A percentile compares a stretch with the other conserved stretches of the same genome.
These are phyloP conservation scores for Trichoderma pleuroti DNA, from an alignment of 2,329 filamentous ascomycete species.

Conservation along the genomic window DNA sequence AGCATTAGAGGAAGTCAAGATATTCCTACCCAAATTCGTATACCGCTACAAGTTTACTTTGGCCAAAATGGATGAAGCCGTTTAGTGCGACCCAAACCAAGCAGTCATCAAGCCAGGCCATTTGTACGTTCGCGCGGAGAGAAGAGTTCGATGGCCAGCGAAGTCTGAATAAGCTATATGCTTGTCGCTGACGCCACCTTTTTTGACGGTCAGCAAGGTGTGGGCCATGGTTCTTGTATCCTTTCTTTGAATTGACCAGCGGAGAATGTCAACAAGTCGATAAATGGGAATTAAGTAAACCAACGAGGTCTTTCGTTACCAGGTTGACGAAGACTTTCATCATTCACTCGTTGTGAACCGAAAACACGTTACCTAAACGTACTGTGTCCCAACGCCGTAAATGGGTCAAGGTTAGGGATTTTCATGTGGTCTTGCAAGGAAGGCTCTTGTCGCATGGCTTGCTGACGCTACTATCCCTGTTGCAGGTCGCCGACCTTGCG, in stretches of 20 bases:
- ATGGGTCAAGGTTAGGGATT: background rate
- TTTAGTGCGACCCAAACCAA: slow-evolving; percentile 59
- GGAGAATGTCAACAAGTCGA: background rate
- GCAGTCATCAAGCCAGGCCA: slow-evolving; percentile 48
- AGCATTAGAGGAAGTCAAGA: slow-evolving; percentile 58
- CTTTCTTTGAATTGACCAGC: background rate
- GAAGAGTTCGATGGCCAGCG: slow-evolving; percentile 47
- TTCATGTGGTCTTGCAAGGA: background rate
- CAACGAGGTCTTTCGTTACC: background rate
- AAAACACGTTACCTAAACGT: background rate
- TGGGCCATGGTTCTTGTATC: background rate
- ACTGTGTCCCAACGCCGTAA: background rate
- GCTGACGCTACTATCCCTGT: background rate
- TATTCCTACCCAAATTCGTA: slow-evolving; percentile 55
- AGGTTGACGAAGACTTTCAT: background rate
- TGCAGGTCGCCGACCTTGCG: background rate
- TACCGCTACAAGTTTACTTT: slow-evolving; percentile 54
- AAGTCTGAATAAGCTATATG: slow-evolving; percentile 8
- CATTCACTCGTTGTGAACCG: background rate
- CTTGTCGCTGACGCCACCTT: background rate
- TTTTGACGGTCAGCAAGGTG: background rate
- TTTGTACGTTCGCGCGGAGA: slow-evolving; percentile 42
- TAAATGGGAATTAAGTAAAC: background rate
- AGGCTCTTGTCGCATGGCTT: background rate
- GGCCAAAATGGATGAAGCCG: slow-evolving; percentile 42